Evolutionary conservation across 495 filamentous ascomycete genomes (phyloP), one percentile per base, ranked within the genome.

Genomic region (Schizothecium vesticola): DNA sequence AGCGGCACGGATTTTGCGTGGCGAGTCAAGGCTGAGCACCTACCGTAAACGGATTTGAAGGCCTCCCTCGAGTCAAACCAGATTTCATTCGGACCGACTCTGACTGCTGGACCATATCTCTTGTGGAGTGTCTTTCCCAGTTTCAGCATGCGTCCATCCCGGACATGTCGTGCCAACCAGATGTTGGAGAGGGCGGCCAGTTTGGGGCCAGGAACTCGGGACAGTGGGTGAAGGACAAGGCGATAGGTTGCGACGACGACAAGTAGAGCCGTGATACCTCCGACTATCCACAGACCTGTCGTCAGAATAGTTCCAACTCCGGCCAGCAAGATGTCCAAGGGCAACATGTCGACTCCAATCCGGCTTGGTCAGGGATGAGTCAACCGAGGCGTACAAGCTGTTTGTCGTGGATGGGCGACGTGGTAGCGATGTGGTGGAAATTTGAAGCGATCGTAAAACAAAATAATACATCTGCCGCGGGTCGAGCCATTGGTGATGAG

Each of bases 71-170:
- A 82, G 36, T 81, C 73, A 10, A 88, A 79, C 62, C 83, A 87
- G 11, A 89, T 75, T 29, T 80, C 78, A 36, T 84, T 81, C 1
- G 87, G 87, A 0, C 87, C 87, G 12, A 89, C 74, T 1, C 87
- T 82, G 26, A 90, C 87, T 1, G 84, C 72, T 1, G 78, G 75
- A 0, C 87, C 88, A 72, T 88, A 86, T 24, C 74, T 74, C 21
- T 72, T 26, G 65, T 89, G 87, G 9, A 89, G 72, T 0, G 65
- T 67, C 55, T 77, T 75, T 0, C 69, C 72, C 16, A 82, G 31
- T 6, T 69, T 59, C 21, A 73, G 60, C 68, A 78, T 75, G 5
- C 71, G 67, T 0, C 79, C 78, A 16, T 78, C 61, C 2, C 74
- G 70, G 0, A 72, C 74, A 16, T 80, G 73, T 16, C 67, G 69